Evolutionary conservation across 306 rosid genomes (phyloP), one percentile per base, ranked within the genome.

Genomic region (Cicer bijugum): DNA sequence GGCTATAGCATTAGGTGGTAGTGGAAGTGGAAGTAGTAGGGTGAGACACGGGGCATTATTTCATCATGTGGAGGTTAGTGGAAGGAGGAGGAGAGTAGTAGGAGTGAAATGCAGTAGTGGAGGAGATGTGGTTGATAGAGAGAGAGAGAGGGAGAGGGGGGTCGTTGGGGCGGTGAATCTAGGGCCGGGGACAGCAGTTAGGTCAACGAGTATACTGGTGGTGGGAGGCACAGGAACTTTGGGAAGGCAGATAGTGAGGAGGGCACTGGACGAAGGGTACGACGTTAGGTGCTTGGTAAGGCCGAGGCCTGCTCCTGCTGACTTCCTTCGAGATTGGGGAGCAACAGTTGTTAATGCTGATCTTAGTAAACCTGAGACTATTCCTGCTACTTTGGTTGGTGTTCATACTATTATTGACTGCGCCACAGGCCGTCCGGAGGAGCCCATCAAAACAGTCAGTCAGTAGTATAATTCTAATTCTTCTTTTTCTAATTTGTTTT

Each of bases 241-340:
- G 0, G 99, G 99, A 23, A 86, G 97, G 77, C 97, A 94, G 86
- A 78, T 94, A 52, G 99, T 94, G 72, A 81, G 99, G 78, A 90
- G 99, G 33, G 96, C 93, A 0, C 78, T 94, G 1, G 99, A 94
- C 63, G 99, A 94, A 81, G 99, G 99, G 12, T 89, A 94, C 74
- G 98, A 94, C 9, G 97, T 94, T 2, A 72, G 97, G 60, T 94
- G 99, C 74, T 86, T 94, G 9, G 99, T 94, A 1, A 75, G 99
- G 87, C 99, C 99, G n/a, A 80, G 99, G 47, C 99, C 99, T 4
- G 92, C 97, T 66, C 99, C 97, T 14, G 96, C 97, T 1, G 95
- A 94, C 56, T 94, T 94, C 80, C 99, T 94, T 53, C 92, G 97
- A 8, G 99, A 94, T 55, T 94, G 99, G 99, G 97, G 96, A 40